These are phyloP conservation scores for Trypanosomatidae sp. DNA, from an alignment of 208 protist species.

Conservation along the genomic window DNA sequence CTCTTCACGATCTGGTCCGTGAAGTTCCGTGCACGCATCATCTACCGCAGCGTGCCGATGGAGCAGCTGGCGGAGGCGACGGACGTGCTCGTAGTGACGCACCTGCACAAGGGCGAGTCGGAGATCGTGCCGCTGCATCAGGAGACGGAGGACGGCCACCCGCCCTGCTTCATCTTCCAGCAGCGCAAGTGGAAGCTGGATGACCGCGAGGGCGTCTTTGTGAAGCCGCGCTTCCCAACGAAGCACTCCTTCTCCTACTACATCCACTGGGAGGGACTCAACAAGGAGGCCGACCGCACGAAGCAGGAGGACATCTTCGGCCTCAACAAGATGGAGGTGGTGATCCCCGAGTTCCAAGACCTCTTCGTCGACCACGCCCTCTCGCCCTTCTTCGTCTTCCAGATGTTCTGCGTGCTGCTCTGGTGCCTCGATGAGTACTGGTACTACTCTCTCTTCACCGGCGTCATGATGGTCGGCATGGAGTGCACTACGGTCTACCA, in stretches of 20 bases:
- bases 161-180: slow-evolving; percentile 89
- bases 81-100: slow-evolving; percentile 74
- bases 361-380: slow-evolving; percentile 97
- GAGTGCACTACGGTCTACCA: slow-evolving; percentile 95
- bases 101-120: slow-evolving; percentile 79
- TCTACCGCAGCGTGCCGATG: slow-evolving; percentile 52
- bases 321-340: slow-evolving; percentile 92
- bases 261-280: slow-evolving; percentile 65
- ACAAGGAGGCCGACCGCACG: slow-evolving; percentile 37
- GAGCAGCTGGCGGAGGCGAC: slow-evolving; percentile 53
- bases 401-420: slow-evolving; percentile 97
- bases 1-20: slow-evolving; percentile 93
- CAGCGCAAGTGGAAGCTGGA: slow-evolving; percentile 91
- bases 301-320: slow-evolving; percentile 78
- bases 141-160: slow-evolving; percentile 50
- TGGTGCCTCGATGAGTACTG: slow-evolving; percentile 98
- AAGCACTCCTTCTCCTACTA: slow-evolving; percentile 83
- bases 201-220: slow-evolving; percentile 50
- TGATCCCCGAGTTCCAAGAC: slow-evolving; percentile 94
- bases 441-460: slow-evolving; percentile 98
- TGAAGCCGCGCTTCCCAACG: slow-evolving; percentile 86
- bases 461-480: slow-evolving; percentile 97
- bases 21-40: slow-evolving; percentile 64
- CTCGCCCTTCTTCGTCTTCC: slow-evolving; percentile 99
- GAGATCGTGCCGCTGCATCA: slow-evolving; percentile 82